These are phyloP conservation scores for Yamadazyma sp. DNA, from an alignment of 1,139 yeast species.

Conservation along the genomic window DNA sequence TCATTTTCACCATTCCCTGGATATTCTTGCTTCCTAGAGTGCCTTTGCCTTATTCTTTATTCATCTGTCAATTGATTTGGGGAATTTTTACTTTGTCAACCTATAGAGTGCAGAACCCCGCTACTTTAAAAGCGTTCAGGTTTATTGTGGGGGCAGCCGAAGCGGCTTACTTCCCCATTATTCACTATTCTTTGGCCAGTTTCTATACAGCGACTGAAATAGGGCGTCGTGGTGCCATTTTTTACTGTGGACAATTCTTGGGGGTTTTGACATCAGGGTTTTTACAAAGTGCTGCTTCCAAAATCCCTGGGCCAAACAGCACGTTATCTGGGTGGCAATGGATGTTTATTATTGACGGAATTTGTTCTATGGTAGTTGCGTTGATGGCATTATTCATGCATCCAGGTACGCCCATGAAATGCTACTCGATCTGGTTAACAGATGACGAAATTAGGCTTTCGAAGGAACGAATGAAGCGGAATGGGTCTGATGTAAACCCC, in stretches of 20 bases:
- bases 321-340: constrained; percentile 35
- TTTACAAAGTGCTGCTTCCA: constrained; percentile 33
- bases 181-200: constrained; percentile 51
- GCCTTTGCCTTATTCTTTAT: constrained; percentile 55
- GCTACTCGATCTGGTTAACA: constrained; percentile 28
- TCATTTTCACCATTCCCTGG: constrained; percentile 59
- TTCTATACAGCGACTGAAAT: constrained; percentile 21
- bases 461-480: constrained; percentile 24
- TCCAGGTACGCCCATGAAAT: constrained; percentile 32
- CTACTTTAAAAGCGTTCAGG: constrained; percentile 54
- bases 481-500: constrained; percentile 23
- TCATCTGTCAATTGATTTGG: constrained; percentile 58
- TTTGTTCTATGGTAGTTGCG: constrained; percentile 34
- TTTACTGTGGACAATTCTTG: constrained; percentile 31
- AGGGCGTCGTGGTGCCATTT: constrained; percentile 48
- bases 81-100: constrained; percentile 52
- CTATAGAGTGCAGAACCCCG: constrained; percentile 42
- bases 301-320: constrained; percentile 22
- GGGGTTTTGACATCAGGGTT: constrained; percentile 37
- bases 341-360: constrained; percentile 40
- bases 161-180: constrained; percentile 59
- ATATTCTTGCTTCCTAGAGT: constrained; percentile 53
- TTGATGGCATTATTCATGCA: constrained; percentile 24
- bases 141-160: constrained; percentile 61
- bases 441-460: constrained; percentile 30